Evolutionary conservation across 208 protist genomes (phyloP).

Genomic region (Polymyxa betae): DNA sequence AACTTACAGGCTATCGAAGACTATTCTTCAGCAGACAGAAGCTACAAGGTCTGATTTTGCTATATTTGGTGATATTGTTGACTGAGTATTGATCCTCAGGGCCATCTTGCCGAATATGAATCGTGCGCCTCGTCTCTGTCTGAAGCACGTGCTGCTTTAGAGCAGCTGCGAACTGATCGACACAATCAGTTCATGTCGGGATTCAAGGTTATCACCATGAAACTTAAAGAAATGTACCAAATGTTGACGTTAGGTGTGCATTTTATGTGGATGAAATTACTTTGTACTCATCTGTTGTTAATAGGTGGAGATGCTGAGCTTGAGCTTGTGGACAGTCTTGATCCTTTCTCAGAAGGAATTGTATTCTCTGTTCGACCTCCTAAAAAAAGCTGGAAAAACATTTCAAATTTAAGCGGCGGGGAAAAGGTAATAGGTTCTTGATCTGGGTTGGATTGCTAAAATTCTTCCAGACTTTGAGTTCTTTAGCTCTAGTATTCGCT

Average conservation of each 20-base stretch:
- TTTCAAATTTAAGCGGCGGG: slow-evolving; percentile 98
- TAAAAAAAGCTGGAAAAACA: slow-evolving; percentile 99
- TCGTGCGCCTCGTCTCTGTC: not conserved
- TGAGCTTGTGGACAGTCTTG: slow-evolving; percentile 97
- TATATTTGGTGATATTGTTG: not conserved
- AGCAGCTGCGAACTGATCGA: slow-evolving; percentile 77
- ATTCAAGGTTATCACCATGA: slow-evolving; percentile 92
- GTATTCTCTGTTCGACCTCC: slow-evolving; percentile 94
- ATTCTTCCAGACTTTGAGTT: slow-evolving; percentile 85
- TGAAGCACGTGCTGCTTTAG: slow-evolving; percentile 64
- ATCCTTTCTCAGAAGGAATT: slow-evolving; percentile 95
- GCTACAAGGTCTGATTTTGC: not conserved
- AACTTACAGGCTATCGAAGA: slow-evolving; percentile 87
- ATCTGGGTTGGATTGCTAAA: not conserved
- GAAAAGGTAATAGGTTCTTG: slow-evolving; percentile 84
- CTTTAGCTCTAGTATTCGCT: slow-evolving; percentile 98
- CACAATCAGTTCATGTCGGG: slow-evolving; percentile 95
- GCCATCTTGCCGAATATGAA: slow-evolving; percentile 44
- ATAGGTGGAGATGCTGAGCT: slow-evolving; percentile 99
- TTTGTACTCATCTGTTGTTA: slow-evolving; percentile 56
- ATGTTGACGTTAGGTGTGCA: slow-evolving; percentile 77
- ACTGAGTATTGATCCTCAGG: not conserved
- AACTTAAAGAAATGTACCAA: slow-evolving; percentile 98
- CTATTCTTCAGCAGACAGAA: slow-evolving; percentile 74
- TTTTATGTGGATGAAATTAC: slow-evolving; percentile 94